phyloP scores from a whole-genome alignment of 345 rosid genomes.

The Gossypium bickii region DNA sequence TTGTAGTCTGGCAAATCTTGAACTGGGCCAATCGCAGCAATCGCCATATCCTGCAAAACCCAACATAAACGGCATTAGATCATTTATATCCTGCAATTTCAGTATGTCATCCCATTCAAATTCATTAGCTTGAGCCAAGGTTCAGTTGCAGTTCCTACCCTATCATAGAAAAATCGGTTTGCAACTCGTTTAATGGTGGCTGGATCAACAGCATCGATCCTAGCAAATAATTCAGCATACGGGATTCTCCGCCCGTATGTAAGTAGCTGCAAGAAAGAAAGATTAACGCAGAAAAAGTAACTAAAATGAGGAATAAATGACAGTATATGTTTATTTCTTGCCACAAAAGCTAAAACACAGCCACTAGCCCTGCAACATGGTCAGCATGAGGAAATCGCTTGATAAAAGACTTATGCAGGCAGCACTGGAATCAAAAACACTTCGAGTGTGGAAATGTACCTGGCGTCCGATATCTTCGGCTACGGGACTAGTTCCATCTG shows the following conservation, averaged over 20 bases:
- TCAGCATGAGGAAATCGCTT: background rate
- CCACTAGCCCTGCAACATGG: background rate
- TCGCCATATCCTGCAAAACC: constrained; percentile 69
- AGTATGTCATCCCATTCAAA: background rate
- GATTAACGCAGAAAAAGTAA: background rate
- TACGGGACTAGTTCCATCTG: constrained; percentile 90
- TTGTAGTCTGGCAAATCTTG: constrained; percentile 56
- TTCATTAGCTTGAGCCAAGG: background rate
- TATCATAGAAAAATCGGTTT: constrained; percentile 78
- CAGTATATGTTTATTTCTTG: background rate
- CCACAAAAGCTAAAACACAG: background rate
- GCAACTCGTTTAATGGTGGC: constrained; percentile 87
- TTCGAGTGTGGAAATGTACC: constrained; percentile 36
- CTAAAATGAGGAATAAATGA: background rate
- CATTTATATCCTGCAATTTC: background rate
- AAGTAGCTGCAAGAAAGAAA: constrained; percentile 53
- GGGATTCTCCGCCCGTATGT: constrained; percentile 96
- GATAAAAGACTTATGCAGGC: background rate
- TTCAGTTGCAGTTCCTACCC: constrained; percentile 39
- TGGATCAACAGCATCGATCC: constrained; percentile 91
- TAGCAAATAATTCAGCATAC: constrained; percentile 76
- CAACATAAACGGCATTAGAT: background rate
- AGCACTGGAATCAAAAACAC: background rate
- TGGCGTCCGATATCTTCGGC: constrained; percentile 99
- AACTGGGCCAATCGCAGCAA: constrained; percentile 92